phyloP scores from a whole-genome alignment of 306 rosid genomes.

The Dalbergia oliveri region DNA sequence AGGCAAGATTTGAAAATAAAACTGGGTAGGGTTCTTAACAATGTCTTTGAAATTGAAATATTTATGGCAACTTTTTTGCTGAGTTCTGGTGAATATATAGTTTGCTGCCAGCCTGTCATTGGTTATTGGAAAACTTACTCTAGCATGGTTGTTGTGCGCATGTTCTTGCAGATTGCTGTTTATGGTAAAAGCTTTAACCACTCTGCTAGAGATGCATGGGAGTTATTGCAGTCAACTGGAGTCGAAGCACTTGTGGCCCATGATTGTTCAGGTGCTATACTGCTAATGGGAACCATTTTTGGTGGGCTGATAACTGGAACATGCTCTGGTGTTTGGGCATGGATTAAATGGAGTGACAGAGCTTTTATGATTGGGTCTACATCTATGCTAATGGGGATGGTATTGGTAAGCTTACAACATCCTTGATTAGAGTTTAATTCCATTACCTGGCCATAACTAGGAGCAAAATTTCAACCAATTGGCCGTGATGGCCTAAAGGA shows the following conservation, averaged over 20 bases:
- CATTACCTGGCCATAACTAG: not conserved
- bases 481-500: too few relatives aligned
- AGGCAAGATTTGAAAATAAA: not conserved
- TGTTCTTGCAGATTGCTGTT: slow-evolving; percentile 81
- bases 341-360: slow-evolving; percentile 76
- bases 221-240: slow-evolving; percentile 94
- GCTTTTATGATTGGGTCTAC: slow-evolving; percentile 89
- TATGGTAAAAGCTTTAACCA: slow-evolving; percentile 88
- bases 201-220: slow-evolving; percentile 99
- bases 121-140: slow-evolving; percentile 15
- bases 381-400: slow-evolving; percentile 96
- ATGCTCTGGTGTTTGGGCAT: slow-evolving; percentile 90
- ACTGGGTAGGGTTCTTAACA: not conserved
- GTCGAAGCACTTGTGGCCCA: slow-evolving; percentile 96
- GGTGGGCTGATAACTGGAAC: slow-evolving; percentile 97
- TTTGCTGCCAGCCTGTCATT: slow-evolving; percentile 17
- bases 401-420: slow-evolving; percentile 70
- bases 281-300: slow-evolving; percentile 85
- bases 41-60: not conserved
- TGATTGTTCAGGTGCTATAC: slow-evolving; percentile 98
- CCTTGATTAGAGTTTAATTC: not conserved
- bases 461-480: not conserved
- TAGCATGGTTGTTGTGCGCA: slow-evolving; percentile 20
- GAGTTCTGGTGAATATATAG: slow-evolving; percentile 15
- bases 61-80: not conserved